Evolutionary conservation across 2,329 filamentous ascomycete species (phyloP).

Genomic region (Penicillium griseofulvum): DNA sequence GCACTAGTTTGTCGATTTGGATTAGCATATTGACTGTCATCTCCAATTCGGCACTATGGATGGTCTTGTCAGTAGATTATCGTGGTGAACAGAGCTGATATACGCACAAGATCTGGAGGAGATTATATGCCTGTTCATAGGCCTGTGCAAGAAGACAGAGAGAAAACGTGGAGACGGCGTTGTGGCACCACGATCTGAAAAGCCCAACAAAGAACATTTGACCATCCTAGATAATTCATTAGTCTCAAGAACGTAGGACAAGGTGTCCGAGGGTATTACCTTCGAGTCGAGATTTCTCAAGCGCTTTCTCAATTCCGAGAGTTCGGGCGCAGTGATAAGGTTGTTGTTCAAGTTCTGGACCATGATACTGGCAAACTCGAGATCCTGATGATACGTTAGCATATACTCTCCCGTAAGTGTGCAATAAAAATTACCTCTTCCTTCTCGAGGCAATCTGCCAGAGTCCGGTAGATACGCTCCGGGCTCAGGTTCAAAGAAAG

Average conservation of each 20-base stretch:
- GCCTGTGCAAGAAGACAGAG: constrained; percentile 92
- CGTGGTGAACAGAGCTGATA: background rate
- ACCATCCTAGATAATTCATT: constrained; percentile 63
- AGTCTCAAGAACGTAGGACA: constrained; percentile 2
- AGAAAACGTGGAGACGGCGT: constrained; percentile 95
- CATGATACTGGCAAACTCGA: constrained; percentile 99
- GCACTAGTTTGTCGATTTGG: constrained; percentile 97
- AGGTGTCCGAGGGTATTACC: constrained; percentile 43
- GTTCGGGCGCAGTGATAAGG: constrained; percentile 91
- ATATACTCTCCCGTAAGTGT: background rate
- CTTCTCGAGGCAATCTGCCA: constrained; percentile 95
- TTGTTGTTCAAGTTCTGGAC: constrained; percentile 99
- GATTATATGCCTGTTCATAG: constrained; percentile 95
- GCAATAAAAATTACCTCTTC: constrained; percentile 60
- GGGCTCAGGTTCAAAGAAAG: constrained; percentile 89
- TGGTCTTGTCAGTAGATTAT: constrained; percentile 24
- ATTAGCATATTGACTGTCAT: constrained; percentile 99
- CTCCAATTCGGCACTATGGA: constrained; percentile 80
- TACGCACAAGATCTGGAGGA: constrained; percentile 87
- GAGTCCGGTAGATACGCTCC: constrained; percentile 89
- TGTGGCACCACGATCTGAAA: constrained; percentile 97
- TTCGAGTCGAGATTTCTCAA: constrained; percentile 86
- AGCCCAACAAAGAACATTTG: constrained; percentile 93
- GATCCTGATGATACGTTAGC: constrained; percentile 54
- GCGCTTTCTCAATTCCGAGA: constrained; percentile 85